A percentile compares a stretch with the other conserved stretches of the same genome.
Evolutionary conservation across 2,329 filamentous ascomycete species (phyloP).

Genomic region (Elsinoe batatas): DNA sequence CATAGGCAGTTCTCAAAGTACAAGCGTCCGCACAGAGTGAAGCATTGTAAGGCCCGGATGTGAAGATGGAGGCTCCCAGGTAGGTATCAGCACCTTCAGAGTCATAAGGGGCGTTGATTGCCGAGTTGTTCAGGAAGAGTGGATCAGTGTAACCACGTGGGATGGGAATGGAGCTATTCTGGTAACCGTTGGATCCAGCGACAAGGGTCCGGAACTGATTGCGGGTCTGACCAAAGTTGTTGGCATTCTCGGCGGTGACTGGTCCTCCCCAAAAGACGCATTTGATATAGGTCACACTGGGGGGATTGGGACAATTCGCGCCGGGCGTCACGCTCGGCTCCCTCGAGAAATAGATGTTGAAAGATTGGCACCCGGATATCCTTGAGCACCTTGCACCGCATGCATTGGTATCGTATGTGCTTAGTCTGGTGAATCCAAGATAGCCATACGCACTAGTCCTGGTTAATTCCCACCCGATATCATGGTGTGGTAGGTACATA

Average conservation of each 20-base stretch:
- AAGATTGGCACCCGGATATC: conserved; percentile 16
- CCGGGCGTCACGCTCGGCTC: conserved; percentile 16
- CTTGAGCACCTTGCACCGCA: conserved; percentile 22
- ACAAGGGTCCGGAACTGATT: conserved; percentile 25
- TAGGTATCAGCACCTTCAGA: conserved; percentile 21
- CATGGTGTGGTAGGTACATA: not conserved
- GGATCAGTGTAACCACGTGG: conserved; percentile 15
- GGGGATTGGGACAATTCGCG: conserved; percentile 17
- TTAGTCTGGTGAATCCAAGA: conserved; percentile 20
- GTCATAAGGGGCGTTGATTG: conserved; percentile 22
- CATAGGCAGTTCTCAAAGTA: conserved; percentile 16
- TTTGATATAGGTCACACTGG: conserved; percentile 16
- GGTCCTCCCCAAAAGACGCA: conserved; percentile 17
- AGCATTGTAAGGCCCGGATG: conserved; percentile 23
- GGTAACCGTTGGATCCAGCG: conserved; percentile 26
- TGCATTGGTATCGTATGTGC: conserved; percentile 21
- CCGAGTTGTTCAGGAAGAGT: conserved; percentile 17
- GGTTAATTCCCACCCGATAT: too few species aligned
- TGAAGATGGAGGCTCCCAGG: conserved; percentile 22
- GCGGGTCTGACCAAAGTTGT: conserved; percentile 17
- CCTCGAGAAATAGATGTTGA: conserved; percentile 20
- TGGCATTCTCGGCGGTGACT: conserved; percentile 14
- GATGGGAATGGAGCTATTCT: conserved; percentile 17
- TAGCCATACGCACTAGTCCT: conserved; percentile 15
- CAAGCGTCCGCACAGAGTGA: conserved; percentile 23